These are phyloP conservation scores for Populus pruinosa DNA, from an alignment of 345 rosid species.

Conservation along the genomic window DNA sequence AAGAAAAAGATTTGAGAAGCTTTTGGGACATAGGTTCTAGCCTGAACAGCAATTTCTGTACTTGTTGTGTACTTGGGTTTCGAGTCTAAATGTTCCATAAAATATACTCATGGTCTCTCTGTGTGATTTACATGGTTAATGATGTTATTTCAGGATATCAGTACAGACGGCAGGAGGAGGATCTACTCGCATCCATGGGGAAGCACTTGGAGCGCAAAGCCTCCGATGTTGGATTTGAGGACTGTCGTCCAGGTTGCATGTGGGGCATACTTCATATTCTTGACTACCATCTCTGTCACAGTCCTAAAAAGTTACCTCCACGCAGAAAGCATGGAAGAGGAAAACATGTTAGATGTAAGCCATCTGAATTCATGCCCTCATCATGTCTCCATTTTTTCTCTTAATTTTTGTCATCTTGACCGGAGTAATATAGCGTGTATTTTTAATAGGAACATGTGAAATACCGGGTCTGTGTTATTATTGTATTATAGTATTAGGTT, in stretches of 20 bases:
- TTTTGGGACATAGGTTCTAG: not conserved
- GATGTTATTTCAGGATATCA: constrained; percentile 4
- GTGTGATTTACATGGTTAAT: not conserved
- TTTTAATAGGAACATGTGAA: too few species aligned
- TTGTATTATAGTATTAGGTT: too few species aligned
- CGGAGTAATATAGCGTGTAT: too few species aligned
- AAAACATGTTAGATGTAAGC: constrained; percentile 41
- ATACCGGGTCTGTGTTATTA: too few species aligned
- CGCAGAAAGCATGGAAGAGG: constrained; percentile 33
- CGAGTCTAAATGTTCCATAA: not conserved
- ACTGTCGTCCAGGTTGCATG: constrained; percentile 52
- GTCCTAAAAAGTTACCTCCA: constrained; percentile 26
- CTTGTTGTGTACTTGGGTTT: not conserved
- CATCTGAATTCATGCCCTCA: not conserved
- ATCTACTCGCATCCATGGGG: constrained; percentile 21
- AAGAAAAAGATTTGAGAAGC: not conserved
- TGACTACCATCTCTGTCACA: constrained; percentile 49
- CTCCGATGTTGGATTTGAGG: constrained; percentile 33
- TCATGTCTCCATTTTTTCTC: not conserved
- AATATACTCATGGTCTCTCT: not conserved
- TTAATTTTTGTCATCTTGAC: too few species aligned
- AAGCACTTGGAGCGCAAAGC: constrained; percentile 32
- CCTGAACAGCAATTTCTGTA: not conserved
- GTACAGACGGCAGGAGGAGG: not conserved
- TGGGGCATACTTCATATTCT: constrained; percentile 55